Evolutionary conservation across 1,139 yeast species (phyloP).

Genomic region (Lodderomyces pseudojiufengensis): DNA sequence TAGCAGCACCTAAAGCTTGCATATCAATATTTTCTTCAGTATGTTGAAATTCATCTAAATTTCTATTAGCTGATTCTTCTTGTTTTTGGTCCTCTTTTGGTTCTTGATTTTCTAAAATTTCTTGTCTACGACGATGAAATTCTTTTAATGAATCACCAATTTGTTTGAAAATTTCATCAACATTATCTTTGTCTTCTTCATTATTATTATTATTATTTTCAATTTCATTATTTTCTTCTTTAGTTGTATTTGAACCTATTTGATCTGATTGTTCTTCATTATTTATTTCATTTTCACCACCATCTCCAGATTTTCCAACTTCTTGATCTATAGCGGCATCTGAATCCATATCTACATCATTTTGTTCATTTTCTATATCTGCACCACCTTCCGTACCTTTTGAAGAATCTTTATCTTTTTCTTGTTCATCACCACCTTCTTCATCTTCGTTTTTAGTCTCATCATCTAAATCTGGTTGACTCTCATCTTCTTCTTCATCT

Average conservation of each 20-base stretch:
- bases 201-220: constrained; percentile 3
- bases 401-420: constrained; percentile 29
- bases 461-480: constrained; percentile 25
- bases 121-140: constrained; percentile 87
- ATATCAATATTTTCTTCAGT: constrained; percentile 78
- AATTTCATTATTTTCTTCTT: constrained; percentile 57
- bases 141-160: constrained; percentile 89
- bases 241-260: constrained; percentile 34
- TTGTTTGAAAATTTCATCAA: constrained; percentile 79
- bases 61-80: constrained; percentile 50
- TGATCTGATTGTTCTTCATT: constrained; percentile 1
- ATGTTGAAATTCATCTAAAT: constrained; percentile 90
- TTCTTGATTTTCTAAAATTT: constrained; percentile 62
- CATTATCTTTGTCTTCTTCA: constrained; percentile 51
- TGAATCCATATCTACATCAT: constrained; percentile 40
- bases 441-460: constrained; percentile 39
- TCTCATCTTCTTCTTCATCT: constrained; percentile 20
- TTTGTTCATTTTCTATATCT: constrained; percentile 36
- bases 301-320: constrained; percentile 69
- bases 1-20: constrained; percentile 91
- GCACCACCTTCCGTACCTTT: constrained; percentile 26
- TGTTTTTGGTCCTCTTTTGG: constrained; percentile 33
- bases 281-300: constrained; percentile 63
- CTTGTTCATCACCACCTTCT: constrained; percentile 27
- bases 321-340: constrained; percentile 60